Conservation (phyloP, 352 stramenopile genomes). For the Phytophthora crassamura region DNA sequence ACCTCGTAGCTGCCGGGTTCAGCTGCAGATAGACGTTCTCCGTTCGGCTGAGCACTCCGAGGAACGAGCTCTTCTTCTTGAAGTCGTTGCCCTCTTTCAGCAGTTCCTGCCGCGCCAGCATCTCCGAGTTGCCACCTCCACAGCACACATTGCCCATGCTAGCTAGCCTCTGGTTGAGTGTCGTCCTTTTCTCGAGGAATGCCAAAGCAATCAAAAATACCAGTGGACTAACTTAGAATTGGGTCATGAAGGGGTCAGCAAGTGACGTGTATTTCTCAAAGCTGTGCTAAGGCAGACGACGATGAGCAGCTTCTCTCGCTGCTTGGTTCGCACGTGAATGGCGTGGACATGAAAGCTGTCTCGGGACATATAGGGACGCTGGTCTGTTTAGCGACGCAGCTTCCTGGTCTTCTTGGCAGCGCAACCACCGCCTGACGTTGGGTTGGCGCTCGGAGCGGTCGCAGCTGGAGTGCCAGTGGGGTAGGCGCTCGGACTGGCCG, state of each 20-base stretch:
- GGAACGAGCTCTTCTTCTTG: constrained; percentile 71
- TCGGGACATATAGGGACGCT: constrained; percentile 3
- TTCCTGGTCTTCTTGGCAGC: constrained; percentile 15
- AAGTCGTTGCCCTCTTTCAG: constrained; percentile 75
- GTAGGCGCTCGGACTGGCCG: too few relatives aligned
- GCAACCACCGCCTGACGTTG: constrained; percentile 27
- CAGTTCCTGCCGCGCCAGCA: constrained; percentile 61
- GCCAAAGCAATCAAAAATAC: constrained; percentile 21
- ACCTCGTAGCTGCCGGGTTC: constrained; percentile 57
- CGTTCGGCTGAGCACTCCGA: constrained; percentile 66
- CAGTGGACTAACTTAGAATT: constrained; percentile 24
- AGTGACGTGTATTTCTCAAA: constrained; percentile 17
- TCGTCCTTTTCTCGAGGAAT: constrained; percentile 9
- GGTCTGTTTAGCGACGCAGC: constrained; percentile 21
- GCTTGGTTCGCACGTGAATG: not conserved
- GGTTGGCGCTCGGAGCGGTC: not conserved
- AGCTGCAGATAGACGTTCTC: constrained; percentile 70
- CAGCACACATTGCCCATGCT: constrained; percentile 79
- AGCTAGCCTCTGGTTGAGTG: not conserved
- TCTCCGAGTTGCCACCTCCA: constrained; percentile 59
- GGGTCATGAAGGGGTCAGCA: not conserved
- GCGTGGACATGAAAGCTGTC: constrained; percentile 5
- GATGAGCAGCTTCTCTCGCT: constrained; percentile 17
- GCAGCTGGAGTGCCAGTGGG: too few relatives aligned
- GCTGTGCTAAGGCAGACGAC: constrained; percentile 15